These are phyloP conservation scores for Metschnikowia gelsemii DNA, from an alignment of 805 yeast genomes.

Conservation along the genomic window DNA sequence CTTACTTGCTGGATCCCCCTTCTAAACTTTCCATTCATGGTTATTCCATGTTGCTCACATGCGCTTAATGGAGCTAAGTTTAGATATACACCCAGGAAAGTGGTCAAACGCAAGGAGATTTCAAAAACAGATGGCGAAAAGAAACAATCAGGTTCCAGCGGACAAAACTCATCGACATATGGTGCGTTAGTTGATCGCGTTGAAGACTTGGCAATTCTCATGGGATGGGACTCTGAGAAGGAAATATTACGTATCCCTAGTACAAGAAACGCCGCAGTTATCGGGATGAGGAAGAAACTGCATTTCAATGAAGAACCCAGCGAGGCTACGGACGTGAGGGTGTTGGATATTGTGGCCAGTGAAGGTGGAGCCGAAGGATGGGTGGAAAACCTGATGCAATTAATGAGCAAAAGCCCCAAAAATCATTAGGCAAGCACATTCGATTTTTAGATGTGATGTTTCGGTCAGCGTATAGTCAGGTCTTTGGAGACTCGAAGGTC, in stretches of 20 bases:
- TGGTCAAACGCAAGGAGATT: slow-evolving; percentile 5
- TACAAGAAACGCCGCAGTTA: slow-evolving; percentile 87
- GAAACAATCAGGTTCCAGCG: neutral
- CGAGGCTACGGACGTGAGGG: slow-evolving; percentile 37
- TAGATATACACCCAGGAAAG: slow-evolving; percentile 55
- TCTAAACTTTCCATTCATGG: slow-evolving; percentile 81
- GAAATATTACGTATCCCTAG: slow-evolving; percentile 93
- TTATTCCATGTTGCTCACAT: slow-evolving; percentile 95
- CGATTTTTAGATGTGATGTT: too few relatives aligned
- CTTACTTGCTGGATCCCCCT: slow-evolving; percentile 94
- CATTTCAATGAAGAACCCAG: slow-evolving; percentile 24
- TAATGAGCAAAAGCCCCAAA: slow-evolving; percentile 70
- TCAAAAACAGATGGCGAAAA: slow-evolving; percentile 1
- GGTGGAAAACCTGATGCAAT: slow-evolving; percentile 75
- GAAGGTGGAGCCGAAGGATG: slow-evolving; percentile 93
- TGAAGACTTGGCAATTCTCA: slow-evolving; percentile 58
- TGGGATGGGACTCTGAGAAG: slow-evolving; percentile 83
- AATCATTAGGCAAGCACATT: slow-evolving; percentile 50
- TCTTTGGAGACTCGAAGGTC: neutral
- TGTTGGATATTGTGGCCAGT: slow-evolving; percentile 60
- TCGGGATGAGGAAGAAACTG: slow-evolving; percentile 52
- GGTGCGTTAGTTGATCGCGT: slow-evolving; percentile 86
- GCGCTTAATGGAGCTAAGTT: slow-evolving; percentile 72
- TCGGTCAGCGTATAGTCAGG: too few relatives aligned
- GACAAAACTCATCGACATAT: slow-evolving; percentile 57